Evolutionary conservation across 768 basidiomycete genomes (phyloP).

Genomic region (Lentinula detonsa): DNA sequence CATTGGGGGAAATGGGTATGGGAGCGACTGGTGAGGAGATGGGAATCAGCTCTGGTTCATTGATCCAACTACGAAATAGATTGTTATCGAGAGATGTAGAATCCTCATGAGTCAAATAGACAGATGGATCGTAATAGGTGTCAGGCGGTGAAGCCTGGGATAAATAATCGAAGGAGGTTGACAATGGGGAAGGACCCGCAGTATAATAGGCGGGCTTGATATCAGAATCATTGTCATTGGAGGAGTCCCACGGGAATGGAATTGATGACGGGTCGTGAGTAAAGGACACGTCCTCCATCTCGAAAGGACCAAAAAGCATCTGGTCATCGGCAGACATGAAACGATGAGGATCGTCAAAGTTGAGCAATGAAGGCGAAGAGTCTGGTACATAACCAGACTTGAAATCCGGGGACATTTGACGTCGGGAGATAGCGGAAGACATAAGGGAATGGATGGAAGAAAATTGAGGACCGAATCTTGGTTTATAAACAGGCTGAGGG

Average conservation of each 20-base stretch:
- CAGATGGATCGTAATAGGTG: conserved; percentile 31
- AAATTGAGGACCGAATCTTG: conserved; percentile 12
- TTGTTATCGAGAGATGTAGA: conserved; percentile 40
- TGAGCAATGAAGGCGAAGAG: conserved; percentile 20
- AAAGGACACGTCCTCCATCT: conserved; percentile 40
- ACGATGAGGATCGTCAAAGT: conserved; percentile 25
- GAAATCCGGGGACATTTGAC: conserved; percentile 22
- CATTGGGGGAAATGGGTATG: conserved; percentile 40
- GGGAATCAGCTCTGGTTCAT: conserved; percentile 44
- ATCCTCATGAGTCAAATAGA: conserved; percentile 32
- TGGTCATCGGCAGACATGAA: conserved; percentile 33
- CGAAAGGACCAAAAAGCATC: conserved; percentile 54
- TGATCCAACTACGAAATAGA: conserved; percentile 55
- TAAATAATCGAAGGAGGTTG: conserved; percentile 19
- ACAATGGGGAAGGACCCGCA: conserved; percentile 12
- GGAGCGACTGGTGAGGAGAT: conserved; percentile 54
- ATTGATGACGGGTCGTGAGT: conserved; percentile 16
- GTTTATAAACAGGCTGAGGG: conserved; percentile 34
- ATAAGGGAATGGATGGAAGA: conserved; percentile 24
- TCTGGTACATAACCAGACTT: background rate
- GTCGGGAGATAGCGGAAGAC: conserved; percentile 34
- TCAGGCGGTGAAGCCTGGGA: conserved; percentile 34
- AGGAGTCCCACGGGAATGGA: conserved; percentile 30
- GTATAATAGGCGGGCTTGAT: conserved; percentile 38
- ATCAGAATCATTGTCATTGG: conserved; percentile 24